Conservation (phyloP, 1,139 yeast genomes). For the Zygoascus meyerae region DNA sequence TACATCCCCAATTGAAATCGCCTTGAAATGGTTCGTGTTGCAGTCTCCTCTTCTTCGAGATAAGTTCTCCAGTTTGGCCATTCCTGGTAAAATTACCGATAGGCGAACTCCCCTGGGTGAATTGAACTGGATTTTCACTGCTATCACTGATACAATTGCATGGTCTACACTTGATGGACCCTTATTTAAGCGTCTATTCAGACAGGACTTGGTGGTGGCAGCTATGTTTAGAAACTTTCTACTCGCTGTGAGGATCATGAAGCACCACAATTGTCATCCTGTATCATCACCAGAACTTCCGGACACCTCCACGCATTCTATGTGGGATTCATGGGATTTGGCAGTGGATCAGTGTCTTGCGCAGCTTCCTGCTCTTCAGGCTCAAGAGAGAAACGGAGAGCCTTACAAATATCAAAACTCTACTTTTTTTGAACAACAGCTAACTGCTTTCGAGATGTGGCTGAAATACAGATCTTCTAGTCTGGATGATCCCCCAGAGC, state of each 20-base stretch:
- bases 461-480: slow-evolving; percentile 76
- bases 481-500: slow-evolving; percentile 74
- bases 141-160: slow-evolving; percentile 96
- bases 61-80: slow-evolving; percentile 36
- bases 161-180: slow-evolving; percentile 92
- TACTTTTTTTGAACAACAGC: slow-evolving; percentile 89
- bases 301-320: slow-evolving; percentile 72
- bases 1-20: slow-evolving; percentile 92
- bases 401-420: slow-evolving; percentile 68
- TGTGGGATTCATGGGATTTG: slow-evolving; percentile 99
- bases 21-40: slow-evolving; percentile 86
- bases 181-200: slow-evolving; percentile 77
- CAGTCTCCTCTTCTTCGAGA: slow-evolving; percentile 49
- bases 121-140: slow-evolving; percentile 95
- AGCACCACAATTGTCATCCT: slow-evolving; percentile 89
- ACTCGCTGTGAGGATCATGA: slow-evolving; percentile 90
- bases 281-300: slow-evolving; percentile 92
- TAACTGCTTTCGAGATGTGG: slow-evolving; percentile 97
- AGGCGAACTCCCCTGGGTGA: slow-evolving; percentile 95
- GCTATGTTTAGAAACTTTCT: slow-evolving; percentile 90
- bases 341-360: slow-evolving; percentile 92
- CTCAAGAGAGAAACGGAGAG: slow-evolving; percentile 30
- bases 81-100: slow-evolving; percentile 89
- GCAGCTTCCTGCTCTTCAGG: slow-evolving; percentile 36
- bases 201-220: slow-evolving; percentile 96